phyloP scores from a whole-genome alignment of 176 grass and related monocot genomes.

The Phoenix roebelenii region DNA sequence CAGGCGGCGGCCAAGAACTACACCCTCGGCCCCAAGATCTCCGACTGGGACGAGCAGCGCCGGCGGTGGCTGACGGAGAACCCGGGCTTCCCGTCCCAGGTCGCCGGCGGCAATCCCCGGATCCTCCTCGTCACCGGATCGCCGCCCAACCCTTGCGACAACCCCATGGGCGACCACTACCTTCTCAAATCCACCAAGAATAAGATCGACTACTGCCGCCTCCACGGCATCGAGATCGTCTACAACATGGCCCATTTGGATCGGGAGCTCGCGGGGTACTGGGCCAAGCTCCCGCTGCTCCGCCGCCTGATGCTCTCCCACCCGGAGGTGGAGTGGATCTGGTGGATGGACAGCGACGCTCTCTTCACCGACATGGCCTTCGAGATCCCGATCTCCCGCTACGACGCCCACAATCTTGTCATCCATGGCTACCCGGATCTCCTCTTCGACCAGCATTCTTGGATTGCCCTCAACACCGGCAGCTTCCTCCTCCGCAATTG shows the following conservation, averaged over 20 bases:
- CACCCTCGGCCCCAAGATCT: constrained; percentile 55
- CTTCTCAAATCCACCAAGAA: constrained; percentile 77
- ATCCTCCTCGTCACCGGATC: constrained; percentile 78
- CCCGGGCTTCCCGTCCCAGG: constrained; percentile 28
- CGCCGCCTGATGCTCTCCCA: constrained; percentile 76
- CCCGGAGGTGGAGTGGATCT: constrained; percentile 80
- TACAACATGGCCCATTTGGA: constrained; percentile 88
- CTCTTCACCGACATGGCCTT: constrained; percentile 85
- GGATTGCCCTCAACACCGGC: constrained; percentile 76
- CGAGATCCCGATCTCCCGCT: constrained; percentile 60
- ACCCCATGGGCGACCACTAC: constrained; percentile 65
- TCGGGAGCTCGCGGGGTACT: constrained; percentile 76
- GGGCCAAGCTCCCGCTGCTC: constrained; percentile 88
- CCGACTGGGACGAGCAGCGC: constrained; percentile 59
- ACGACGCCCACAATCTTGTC: constrained; percentile 63
- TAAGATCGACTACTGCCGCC: constrained; percentile 86
- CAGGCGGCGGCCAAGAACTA: constrained; percentile 21
- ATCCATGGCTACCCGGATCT: constrained; percentile 59
- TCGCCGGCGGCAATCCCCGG: constrained; percentile 34
- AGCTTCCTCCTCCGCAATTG: constrained; percentile 89
- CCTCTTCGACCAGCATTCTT: constrained; percentile 68
- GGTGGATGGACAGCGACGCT: constrained; percentile 94
- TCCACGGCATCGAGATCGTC: constrained; percentile 76
- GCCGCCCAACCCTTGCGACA: constrained; percentile 48
- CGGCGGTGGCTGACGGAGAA: constrained; percentile 57